Evolutionary conservation across 257 asterid species (phyloP).

Genomic region (Gentiana straminea): DNA sequence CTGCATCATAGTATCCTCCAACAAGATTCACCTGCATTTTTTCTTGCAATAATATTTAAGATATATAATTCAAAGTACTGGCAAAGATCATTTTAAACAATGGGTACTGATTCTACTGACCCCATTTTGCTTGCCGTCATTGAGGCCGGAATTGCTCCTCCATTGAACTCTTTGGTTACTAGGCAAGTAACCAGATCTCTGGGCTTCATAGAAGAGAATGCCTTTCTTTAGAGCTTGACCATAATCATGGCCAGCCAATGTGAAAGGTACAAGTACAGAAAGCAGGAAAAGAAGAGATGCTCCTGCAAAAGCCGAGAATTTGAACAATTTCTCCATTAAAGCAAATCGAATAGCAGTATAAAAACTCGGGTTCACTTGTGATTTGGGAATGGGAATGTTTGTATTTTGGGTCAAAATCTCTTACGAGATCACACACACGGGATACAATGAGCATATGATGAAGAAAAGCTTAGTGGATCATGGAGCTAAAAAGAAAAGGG

Average conservation of each 20-base stretch:
- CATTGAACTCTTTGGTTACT: constrained; percentile 65
- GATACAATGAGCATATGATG: background rate
- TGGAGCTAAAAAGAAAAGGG: constrained; percentile 4
- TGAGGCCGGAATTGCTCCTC: constrained; percentile 93
- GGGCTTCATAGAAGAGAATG: constrained; percentile 92
- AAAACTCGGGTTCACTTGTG: background rate
- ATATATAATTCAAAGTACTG: background rate
- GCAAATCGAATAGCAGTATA: constrained; percentile 10
- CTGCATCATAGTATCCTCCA: constrained; percentile 98
- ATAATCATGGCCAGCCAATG: constrained; percentile 70
- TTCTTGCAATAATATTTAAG: too few relatives aligned
- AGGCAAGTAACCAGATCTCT: constrained; percentile 93
- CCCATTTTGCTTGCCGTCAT: constrained; percentile 77
- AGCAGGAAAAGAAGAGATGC: constrained; percentile 38
- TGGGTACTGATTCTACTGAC: constrained; percentile 19
- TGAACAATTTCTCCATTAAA: constrained; percentile 35
- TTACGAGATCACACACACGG: constrained; percentile 9
- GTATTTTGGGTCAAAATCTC: constrained; percentile 1
- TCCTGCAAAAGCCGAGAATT: constrained; percentile 28
- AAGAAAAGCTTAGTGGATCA: background rate
- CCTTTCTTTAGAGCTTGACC: constrained; percentile 73
- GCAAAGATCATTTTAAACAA: background rate
- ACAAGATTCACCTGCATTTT: constrained; percentile 77
- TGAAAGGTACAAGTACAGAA: constrained; percentile 31
- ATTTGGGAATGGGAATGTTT: constrained; percentile 21